phyloP scores from a whole-genome alignment of 768 basidiomycete species.

The Phlegmacium glaucopus region DNA sequence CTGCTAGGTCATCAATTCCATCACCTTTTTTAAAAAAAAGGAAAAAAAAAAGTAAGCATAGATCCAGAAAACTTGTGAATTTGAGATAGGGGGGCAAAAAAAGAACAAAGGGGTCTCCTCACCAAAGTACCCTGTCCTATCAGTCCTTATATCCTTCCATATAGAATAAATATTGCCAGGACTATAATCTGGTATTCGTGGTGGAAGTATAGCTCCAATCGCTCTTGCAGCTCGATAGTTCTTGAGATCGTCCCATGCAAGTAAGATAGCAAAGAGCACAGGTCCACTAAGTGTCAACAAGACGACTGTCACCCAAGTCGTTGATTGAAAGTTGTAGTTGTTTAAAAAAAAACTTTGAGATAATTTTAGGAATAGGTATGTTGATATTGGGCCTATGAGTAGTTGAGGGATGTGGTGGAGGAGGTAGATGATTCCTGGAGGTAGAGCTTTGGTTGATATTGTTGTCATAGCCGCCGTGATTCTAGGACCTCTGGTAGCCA shows the following conservation, averaged over 20 bases:
- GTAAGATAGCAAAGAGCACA: conserved; percentile 1
- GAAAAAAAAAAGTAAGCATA: conserved; percentile 11
- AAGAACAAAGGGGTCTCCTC: no score
- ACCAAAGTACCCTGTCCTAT: conserved; percentile 31
- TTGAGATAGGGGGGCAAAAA: neutral
- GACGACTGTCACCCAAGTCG: neutral
- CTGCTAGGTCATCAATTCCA: conserved; percentile 19
- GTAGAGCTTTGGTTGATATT: conserved; percentile 5
- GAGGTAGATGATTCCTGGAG: conserved; percentile 18
- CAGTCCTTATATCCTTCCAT: conserved; percentile 8
- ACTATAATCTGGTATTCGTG: conserved; percentile 2
- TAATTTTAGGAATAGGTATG: neutral
- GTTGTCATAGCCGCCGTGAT: no score
- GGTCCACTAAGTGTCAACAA: conserved; percentile 7
- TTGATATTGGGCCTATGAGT: conserved; percentile 7
- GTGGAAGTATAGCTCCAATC: conserved; percentile 12
- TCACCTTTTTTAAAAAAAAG: conserved; percentile 9
- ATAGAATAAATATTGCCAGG: conserved; percentile 13
- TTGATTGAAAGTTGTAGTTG: no score
- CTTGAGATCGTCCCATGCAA: conserved; percentile 6
- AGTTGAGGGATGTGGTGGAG: conserved; percentile 11
- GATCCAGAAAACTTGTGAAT: neutral
- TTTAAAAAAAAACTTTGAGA: neutral
- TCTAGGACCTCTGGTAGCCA: no score
- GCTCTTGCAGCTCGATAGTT: conserved; percentile 7